Base-by-base conservation (phyloP, 202 grass and related monocot genomes). In the Panicum virgatum region DNA sequence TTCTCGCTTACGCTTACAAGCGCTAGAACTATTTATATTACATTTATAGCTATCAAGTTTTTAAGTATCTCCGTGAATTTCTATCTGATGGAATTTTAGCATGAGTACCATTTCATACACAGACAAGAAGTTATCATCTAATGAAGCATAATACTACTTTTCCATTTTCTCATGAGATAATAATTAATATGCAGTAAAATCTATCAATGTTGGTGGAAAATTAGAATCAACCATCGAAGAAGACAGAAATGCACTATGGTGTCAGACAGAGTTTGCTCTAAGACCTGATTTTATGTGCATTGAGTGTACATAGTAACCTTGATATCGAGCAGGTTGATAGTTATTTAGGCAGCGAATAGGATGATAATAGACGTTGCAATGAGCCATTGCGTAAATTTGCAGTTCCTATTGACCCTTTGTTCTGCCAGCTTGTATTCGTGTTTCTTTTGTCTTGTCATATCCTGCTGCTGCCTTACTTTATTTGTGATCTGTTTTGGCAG, bases 401-500 rank as follows among this genome's bases (percentile, higher is more conserved):
- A n/a, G n/a, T n/a, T n/a, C n/a, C n/a, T n/a, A n/a, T n/a, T n/a
- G n/a, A n/a, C n/a, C n/a, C n/a, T n/a, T n/a, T n/a, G n/a, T n/a
- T n/a, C n/a, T n/a, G n/a, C n/a, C n/a, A n/a, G 10, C 7, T 54
- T 23, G 14, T 69, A 2, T 69, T 36, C 2, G 1, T 59, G 20
- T 78, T 42, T 36, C 5, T 39, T 62, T 18, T 59, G 5, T 32
- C 10, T 30, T 45, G 18, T 29, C 61, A 69, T 56, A 18, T 78
- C 82, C 53, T 82, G 27, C 12, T 25, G 73, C 26, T 69, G 9
- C 26, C 59, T 72, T 76, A 75, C 48, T 25, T 68, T 74, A 26
- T 80, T 5, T 23, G 3, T 74, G 22, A 25, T 80, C 4, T 75
- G 32, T 20, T 38, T 62, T 10, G 74, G 66, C 30, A 61, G 26